These are phyloP conservation scores for Wickerhamomyces mucosus DNA, from an alignment of 805 yeast species.

Conservation along the genomic window DNA sequence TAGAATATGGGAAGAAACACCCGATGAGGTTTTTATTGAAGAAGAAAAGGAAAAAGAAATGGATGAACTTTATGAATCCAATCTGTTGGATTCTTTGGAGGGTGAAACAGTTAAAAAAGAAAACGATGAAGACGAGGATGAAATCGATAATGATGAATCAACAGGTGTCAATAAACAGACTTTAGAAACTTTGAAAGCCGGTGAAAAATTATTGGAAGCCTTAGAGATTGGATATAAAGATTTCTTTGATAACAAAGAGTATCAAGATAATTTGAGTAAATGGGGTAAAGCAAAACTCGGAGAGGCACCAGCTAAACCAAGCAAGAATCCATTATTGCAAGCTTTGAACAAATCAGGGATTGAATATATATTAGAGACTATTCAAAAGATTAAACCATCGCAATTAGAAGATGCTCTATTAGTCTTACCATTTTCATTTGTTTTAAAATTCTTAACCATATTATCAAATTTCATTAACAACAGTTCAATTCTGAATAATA, in stretches of 20 bases:
- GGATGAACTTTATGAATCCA: conserved; percentile 86
- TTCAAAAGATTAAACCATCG: conserved; percentile 64
- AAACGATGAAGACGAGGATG: conserved; percentile 27
- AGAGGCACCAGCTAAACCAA: conserved; percentile 48
- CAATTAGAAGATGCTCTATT: conserved; percentile 89
- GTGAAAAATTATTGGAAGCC: conserved; percentile 89
- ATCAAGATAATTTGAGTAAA: conserved; percentile 30
- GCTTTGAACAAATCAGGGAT: conserved; percentile 69
- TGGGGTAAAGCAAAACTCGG: conserved; percentile 36
- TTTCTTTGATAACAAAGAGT: conserved; percentile 44
- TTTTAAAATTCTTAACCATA: conserved; percentile 59
- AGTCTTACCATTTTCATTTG: conserved; percentile 83
- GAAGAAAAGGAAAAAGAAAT: conserved; percentile 95
- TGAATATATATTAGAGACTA: conserved; percentile 65
- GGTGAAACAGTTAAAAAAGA: conserved; percentile 31
- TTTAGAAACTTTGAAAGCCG: conserved; percentile 85
- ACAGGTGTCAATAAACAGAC: conserved; percentile 73
- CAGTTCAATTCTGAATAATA: conserved; percentile 34
- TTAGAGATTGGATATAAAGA: conserved; percentile 75
- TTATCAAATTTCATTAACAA: conserved; percentile 65
- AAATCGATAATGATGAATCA: conserved; percentile 41
- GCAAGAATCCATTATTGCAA: conserved; percentile 59
- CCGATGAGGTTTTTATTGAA: conserved; percentile 91
- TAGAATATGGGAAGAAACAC: conserved; percentile 88
- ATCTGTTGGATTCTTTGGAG: conserved; percentile 64